These are phyloP conservation scores for Pleurotus giganteus DNA, from an alignment of 768 basidiomycete genomes.

Conservation along the genomic window DNA sequence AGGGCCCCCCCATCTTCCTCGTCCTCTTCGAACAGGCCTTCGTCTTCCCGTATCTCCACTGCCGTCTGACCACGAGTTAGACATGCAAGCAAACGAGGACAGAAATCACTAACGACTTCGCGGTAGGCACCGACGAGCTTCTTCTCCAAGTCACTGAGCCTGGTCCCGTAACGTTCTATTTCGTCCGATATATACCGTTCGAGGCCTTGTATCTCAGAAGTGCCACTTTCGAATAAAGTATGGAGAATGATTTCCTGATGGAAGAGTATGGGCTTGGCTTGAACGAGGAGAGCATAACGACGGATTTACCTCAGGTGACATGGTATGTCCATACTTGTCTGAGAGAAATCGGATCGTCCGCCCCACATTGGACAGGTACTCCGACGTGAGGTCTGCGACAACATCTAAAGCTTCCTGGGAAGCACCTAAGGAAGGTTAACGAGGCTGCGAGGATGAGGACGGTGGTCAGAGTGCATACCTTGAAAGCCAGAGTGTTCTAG, in stretches of 20 bases:
- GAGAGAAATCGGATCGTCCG: slow-evolving; percentile 77
- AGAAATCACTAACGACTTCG: slow-evolving; percentile 58
- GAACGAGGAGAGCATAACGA: slow-evolving; percentile 12
- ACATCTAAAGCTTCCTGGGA: slow-evolving; percentile 78
- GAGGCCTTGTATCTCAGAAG: slow-evolving; percentile 71
- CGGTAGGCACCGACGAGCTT: slow-evolving; percentile 82
- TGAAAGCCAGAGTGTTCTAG: slow-evolving; percentile 92
- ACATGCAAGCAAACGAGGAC: not conserved
- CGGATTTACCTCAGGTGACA: slow-evolving; percentile 80
- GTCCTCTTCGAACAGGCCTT: slow-evolving; percentile 60
- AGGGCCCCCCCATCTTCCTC: slow-evolving; percentile 57
- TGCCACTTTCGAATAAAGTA: slow-evolving; percentile 87
- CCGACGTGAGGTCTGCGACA: slow-evolving; percentile 69
- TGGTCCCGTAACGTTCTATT: slow-evolving; percentile 74
- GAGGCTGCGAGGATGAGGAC: not conserved
- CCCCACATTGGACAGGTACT: slow-evolving; percentile 85
- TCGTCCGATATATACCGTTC: slow-evolving; percentile 90
- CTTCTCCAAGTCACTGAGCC: slow-evolving; percentile 79
- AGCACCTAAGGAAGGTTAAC: slow-evolving; percentile 45
- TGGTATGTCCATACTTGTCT: slow-evolving; percentile 76
- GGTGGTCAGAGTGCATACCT: slow-evolving; percentile 45
- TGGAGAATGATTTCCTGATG: slow-evolving; percentile 88
- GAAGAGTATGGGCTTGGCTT: not conserved
- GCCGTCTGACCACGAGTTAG: slow-evolving; percentile 31
- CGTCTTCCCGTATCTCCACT: slow-evolving; percentile 54